Conservation (phyloP, 495 filamentous ascomycete genomes). For the Podospora tetraspora region DNA sequence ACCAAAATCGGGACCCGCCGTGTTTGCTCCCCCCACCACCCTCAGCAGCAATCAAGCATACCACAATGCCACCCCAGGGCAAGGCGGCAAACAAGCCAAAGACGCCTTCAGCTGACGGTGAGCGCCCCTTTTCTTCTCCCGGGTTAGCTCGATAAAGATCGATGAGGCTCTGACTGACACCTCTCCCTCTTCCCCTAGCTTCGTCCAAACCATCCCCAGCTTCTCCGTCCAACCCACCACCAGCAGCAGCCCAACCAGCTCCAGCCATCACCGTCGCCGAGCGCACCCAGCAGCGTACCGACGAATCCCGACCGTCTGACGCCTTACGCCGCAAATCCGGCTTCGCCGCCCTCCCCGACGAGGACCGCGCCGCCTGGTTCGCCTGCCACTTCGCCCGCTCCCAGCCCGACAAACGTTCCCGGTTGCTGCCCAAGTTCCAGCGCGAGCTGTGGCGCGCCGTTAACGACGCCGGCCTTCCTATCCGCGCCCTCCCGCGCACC, state of each 20-base stretch:
- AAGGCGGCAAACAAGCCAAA: constrained; percentile 30
- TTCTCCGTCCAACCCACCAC: constrained; percentile 5
- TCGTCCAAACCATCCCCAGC: not conserved
- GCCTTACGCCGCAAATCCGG: constrained; percentile 16
- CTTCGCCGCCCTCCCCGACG: constrained; percentile 31
- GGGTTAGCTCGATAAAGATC: not conserved
- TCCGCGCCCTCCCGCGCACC: constrained; percentile 29
- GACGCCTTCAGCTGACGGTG: constrained; percentile 21
- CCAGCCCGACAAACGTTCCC: constrained; percentile 17
- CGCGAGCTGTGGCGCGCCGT: constrained; percentile 47
- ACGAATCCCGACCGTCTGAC: constrained; percentile 36
- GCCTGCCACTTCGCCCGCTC: constrained; percentile 31
- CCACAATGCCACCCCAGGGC: constrained; percentile 33
- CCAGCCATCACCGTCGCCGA: constrained; percentile 33
- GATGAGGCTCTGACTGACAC: not conserved
- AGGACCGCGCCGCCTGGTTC: constrained; percentile 35
- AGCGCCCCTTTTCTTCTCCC: constrained; percentile 1
- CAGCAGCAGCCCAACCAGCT: constrained; percentile 9
- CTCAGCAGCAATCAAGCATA: constrained; percentile 15
- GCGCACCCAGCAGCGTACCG: constrained; percentile 31
- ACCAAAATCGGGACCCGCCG: constrained; percentile 6
- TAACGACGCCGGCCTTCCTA: constrained; percentile 41
- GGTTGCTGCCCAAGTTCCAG: constrained; percentile 38
- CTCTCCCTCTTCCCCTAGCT: not conserved
- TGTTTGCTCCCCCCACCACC: constrained; percentile 7